These are phyloP conservation scores for Kwoniella bestiolae DNA, from an alignment of 768 basidiomycete species.

Conservation along the genomic window DNA sequence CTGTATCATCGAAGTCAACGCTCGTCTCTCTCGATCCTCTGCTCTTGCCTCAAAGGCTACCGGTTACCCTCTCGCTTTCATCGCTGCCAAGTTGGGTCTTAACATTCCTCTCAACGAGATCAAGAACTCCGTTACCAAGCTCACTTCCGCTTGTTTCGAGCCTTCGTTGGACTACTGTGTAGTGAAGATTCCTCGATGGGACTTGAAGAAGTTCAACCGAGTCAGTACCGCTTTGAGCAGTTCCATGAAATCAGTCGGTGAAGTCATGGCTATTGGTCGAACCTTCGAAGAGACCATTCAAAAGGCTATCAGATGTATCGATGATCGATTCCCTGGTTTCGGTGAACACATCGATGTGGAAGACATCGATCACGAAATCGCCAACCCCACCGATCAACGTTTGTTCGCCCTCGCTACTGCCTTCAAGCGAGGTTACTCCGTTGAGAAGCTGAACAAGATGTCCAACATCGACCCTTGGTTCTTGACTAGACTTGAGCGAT, in stretches of 20 bases:
- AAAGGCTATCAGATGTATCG: slow-evolving; percentile 95
- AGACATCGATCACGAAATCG: slow-evolving; percentile 87
- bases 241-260: slow-evolving; percentile 98
- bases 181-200: slow-evolving; percentile 99
- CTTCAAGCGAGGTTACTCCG: slow-evolving; percentile 86
- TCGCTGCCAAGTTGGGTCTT: slow-evolving; percentile 95
- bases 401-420: slow-evolving; percentile 95
- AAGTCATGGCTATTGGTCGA: slow-evolving; percentile 98
- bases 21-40: slow-evolving; percentile 96
- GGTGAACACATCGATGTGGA: slow-evolving; percentile 72
- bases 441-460: slow-evolving; percentile 97
- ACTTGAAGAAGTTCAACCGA: slow-evolving; percentile 94
- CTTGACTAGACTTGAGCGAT: slow-evolving; percentile 81
- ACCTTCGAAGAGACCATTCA: slow-evolving; percentile 99
- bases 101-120: slow-evolving; percentile 97
- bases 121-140: slow-evolving; percentile 95
- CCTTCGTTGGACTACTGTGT: slow-evolving; percentile 96
- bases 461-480: slow-evolving; percentile 99
- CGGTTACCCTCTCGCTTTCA: slow-evolving; percentile 96
- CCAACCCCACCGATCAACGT: slow-evolving; percentile 94
- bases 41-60: slow-evolving; percentile 98
- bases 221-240: slow-evolving; percentile 88
- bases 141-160: slow-evolving; percentile 96
- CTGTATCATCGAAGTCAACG: slow-evolving; percentile 98
- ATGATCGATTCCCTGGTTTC: slow-evolving; percentile 92